These are phyloP conservation scores for Chrysoporthe deuterocubensis DNA, from an alignment of 2,329 filamentous ascomycete genomes.

Conservation along the genomic window DNA sequence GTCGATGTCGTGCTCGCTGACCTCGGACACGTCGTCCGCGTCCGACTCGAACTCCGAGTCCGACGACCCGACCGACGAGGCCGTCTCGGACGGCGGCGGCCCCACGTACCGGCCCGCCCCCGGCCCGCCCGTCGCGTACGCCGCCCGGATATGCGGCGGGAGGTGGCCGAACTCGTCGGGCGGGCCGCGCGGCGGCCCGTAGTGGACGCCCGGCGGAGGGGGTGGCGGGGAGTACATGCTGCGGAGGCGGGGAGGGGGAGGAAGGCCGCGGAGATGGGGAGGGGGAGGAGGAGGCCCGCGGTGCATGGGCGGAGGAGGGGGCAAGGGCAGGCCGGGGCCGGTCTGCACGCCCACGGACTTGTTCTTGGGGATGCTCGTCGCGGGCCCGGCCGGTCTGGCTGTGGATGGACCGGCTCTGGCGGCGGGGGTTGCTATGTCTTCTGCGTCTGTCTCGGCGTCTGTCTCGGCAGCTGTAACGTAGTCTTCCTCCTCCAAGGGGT, in stretches of 20 bases:
- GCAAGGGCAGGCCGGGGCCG: conserved; percentile 9
- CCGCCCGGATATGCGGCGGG: conserved; percentile 15
- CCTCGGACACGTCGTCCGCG: conserved; percentile 34
- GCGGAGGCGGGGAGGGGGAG: not conserved
- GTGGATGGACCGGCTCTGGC: conserved; percentile 6
- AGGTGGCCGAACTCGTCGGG: conserved; percentile 5
- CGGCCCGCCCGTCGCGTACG: not conserved
- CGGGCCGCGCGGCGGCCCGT: conserved; percentile 17
- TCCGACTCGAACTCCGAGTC: conserved; percentile 29
- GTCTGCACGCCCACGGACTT: conserved; percentile 26
- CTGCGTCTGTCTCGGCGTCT: not conserved
- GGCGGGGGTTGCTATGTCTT: conserved; percentile 9
- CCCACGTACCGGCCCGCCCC: not conserved
- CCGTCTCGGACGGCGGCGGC: not conserved
- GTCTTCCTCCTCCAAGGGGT: conserved; percentile 13
- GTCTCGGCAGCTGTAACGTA: conserved; percentile 14
- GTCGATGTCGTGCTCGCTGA: conserved; percentile 38
- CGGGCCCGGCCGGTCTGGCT: not conserved
- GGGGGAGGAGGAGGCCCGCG: not conserved
- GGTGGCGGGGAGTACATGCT: conserved; percentile 16
- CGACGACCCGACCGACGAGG: not conserved
- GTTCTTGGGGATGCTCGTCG: not conserved
- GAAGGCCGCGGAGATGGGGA: not conserved
- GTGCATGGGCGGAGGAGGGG: not conserved
- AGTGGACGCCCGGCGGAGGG: conserved; percentile 15